These are phyloP conservation scores for Hypoxylon crocopeplum DNA, from an alignment of 495 filamentous ascomycete genomes.

Conservation along the genomic window DNA sequence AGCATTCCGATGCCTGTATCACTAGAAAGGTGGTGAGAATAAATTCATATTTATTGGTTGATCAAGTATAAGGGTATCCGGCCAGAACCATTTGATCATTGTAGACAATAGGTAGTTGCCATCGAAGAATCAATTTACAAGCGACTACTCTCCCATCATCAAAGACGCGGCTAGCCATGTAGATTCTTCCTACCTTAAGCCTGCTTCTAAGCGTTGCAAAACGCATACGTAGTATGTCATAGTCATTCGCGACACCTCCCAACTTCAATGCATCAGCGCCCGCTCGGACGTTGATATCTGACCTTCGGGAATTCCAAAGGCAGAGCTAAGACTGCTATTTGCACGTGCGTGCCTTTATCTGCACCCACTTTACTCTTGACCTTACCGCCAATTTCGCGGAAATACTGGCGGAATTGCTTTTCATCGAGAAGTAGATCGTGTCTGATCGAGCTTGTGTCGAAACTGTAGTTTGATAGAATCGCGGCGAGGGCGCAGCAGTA, in stretches of 20 bases:
- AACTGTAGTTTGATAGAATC: slow-evolving; percentile 77
- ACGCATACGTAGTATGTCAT: no score
- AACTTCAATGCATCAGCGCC: slow-evolving; percentile 13
- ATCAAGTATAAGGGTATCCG: no score
- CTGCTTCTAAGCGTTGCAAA: no score
- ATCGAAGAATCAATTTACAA: no score
- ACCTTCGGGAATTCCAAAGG: slow-evolving; percentile 79
- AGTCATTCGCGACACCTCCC: neutral
- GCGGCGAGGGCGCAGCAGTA: slow-evolving; percentile 72
- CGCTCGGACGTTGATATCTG: slow-evolving; percentile 34
- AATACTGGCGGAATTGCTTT: slow-evolving; percentile 69
- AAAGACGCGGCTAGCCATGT: no score
- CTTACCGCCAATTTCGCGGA: slow-evolving; percentile 81
- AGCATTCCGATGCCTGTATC: no score
- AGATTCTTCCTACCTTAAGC: no score
- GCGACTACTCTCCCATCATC: no score
- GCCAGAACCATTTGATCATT: no score
- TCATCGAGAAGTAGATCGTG: slow-evolving; percentile 81
- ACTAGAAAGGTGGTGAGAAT: no score
- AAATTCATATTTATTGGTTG: no score
- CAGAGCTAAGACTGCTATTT: slow-evolving; percentile 73
- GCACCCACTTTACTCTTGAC: slow-evolving; percentile 56
- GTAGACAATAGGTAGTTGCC: no score
- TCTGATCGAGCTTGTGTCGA: slow-evolving; percentile 76
- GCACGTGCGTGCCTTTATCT: slow-evolving; percentile 57